Evolutionary conservation across 1,284 basidiomycete species (phyloP).

Genomic region (Ustilago loliicola): DNA sequence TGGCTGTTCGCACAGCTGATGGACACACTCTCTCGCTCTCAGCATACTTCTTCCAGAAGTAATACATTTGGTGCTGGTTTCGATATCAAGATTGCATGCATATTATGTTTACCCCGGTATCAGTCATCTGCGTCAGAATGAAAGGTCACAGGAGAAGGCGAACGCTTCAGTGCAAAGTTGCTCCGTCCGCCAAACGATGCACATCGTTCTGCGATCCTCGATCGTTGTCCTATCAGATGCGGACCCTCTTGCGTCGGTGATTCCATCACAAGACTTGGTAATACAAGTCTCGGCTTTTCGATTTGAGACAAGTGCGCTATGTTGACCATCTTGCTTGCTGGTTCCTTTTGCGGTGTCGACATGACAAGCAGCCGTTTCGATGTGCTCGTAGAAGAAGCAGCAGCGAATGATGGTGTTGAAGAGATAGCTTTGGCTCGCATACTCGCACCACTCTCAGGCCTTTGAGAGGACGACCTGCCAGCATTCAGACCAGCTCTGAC

Average conservation of each 20-base stretch:
- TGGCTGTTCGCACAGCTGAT: no score
- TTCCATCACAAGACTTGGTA: constrained; percentile 39
- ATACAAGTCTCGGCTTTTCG: constrained; percentile 31
- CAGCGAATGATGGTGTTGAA: constrained; percentile 18
- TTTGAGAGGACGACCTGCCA: constrained; percentile 13
- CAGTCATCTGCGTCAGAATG: constrained; percentile 31
- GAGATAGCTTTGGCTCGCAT: constrained; percentile 13
- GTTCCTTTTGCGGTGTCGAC: constrained; percentile 43
- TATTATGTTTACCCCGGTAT: neutral
- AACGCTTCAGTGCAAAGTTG: constrained; percentile 22
- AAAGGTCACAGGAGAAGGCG: constrained; percentile 29
- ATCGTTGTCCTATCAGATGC: constrained; percentile 1
- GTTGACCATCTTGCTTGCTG: constrained; percentile 14
- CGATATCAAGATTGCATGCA: neutral
- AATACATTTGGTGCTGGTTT: no score
- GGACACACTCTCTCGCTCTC: neutral
- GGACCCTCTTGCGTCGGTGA: constrained; percentile 29
- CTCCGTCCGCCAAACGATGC: constrained; percentile 28
- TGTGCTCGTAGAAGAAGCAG: constrained; percentile 1
- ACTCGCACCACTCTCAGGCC: neutral
- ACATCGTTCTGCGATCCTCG: constrained; percentile 21
- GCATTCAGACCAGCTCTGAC: neutral
- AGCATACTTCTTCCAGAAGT: no score
- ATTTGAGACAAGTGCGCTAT: constrained; percentile 12
- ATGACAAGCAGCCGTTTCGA: constrained; percentile 36